Evolutionary conservation across 2,329 filamentous ascomycete genomes (phyloP), one percentile per base, ranked within the genome.

Genomic region (Aureobasidium sp.): DNA sequence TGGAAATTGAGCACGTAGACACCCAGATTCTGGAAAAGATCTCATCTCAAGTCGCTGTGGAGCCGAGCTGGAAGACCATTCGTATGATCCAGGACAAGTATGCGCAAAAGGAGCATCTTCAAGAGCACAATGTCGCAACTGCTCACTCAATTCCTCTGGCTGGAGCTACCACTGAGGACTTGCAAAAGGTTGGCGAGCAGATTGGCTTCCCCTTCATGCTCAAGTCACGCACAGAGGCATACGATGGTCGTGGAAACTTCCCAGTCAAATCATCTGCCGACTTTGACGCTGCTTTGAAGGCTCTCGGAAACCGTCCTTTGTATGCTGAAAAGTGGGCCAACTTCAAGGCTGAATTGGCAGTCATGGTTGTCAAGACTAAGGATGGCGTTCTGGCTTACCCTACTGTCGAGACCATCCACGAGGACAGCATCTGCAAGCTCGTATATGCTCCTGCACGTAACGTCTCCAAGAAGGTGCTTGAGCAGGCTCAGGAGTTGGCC

Each of bases 1-100:
- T 96, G 15, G 93, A 97, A 76, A 97, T 96, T 66, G 93, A 97
- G 79, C 93, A 97, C 76, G 88, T 97, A 63, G 86, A 97, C 74
- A 94, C 91, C n/a, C 81, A 90, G 59, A 87, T 94, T 27, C 82
- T 97, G 5, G 90, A 96, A 75, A 89, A 95, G 71, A 85, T 97
- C 63, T 85, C 84, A 5, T 83, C 84, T 17, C 78, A 80, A 59
- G 85, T 87, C 37, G 84, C 88, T 4, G 78, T 86, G 26, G 75
- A 96, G 71, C 92, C 92, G 1, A 90, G 87, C 64, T 96, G 90
- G 88, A 84, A 85, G 76, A 96, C 92, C 1, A 82, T 97, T 60
- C 84, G 90, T 34, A 86, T 88, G 20, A 96, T 97, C 70, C 93
- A 97, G 78, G 91, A 97, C 78, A 97, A 97, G 78, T 97, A 85